Evolutionary conservation across 1,284 basidiomycete genomes (phyloP), one percentile per base, ranked within the genome.

Genomic region (Pisolithus thermaeus): DNA sequence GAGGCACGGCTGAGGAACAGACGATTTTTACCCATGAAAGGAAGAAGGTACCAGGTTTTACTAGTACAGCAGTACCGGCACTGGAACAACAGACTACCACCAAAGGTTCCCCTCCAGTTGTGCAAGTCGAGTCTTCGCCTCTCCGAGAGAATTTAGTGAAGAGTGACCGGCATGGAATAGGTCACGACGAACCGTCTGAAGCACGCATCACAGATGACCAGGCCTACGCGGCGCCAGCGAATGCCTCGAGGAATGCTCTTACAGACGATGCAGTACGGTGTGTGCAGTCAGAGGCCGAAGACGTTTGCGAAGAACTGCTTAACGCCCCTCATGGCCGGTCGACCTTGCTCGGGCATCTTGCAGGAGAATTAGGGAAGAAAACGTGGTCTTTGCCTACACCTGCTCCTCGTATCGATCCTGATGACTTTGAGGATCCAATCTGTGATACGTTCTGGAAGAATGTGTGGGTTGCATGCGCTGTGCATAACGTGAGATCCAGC

Each of bases 371-470:
- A 7, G 74, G 75, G n/a, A 71, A 67, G 35, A 81, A 77, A 56
- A 67, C 71, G 9, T 85, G 82, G 78, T 74, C 77, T 14, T 69
- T 90, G 55, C 82, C 83, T 0, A 84, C 80, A 0, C 76, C 79
- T 1, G 78, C 81, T 28, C 91, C 92, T 1, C 70, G 77, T 32
- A 79, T 95, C 48, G 84, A 91, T 59, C 81, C 87, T 0, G 70
- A 90, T 56, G 81, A 80, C 16, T 93, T 97, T 60, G 85, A 89
- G 55, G 94, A 97, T 67, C 94, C 94, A 12, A 75, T 97, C 27
- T 81, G 77, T 58, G 90, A 93, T 55, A 72, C 68, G 44, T 97
- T 97, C 67, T 97, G 90, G 90, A 88, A 88, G 62, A 77, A 89
- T 56, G 79, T 90, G 43, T 97, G 95, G 94, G 76, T 90, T 5